A percentile compares a stretch with the other conserved stretches of the same genome.
Evolutionary conservation across 2,329 filamentous ascomycete species (phyloP).

Genomic region (Thielaviopsis musarum): DNA sequence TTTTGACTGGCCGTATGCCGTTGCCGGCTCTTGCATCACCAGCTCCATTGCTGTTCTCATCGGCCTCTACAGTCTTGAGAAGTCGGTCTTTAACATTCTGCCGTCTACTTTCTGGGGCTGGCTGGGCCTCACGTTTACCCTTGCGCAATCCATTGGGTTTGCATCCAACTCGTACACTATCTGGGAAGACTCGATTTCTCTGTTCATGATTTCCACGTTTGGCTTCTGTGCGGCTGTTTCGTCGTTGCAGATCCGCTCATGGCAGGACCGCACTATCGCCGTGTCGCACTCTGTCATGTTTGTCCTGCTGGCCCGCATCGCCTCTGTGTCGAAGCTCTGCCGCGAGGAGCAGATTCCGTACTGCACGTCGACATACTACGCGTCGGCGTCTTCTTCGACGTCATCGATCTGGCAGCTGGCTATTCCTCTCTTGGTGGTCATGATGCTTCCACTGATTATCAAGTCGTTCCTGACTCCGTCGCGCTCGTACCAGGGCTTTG

Average conservation of each 20-base stretch:
- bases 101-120: constrained; percentile 79
- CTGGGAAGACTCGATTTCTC: constrained; percentile 89
- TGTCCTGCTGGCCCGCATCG: constrained; percentile 57
- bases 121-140: constrained; percentile 61
- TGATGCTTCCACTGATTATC: constrained; percentile 57
- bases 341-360: constrained; percentile 97
- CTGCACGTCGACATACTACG: constrained; percentile 90
- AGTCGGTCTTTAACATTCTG: constrained; percentile 34
- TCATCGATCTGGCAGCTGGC: constrained; percentile 78
- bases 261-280: constrained; percentile 55
- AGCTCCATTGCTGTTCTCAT: constrained; percentile 26
- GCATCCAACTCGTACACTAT: constrained; percentile 97
- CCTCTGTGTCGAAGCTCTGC: constrained; percentile 81
- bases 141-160: constrained; percentile 84
- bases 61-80: constrained; percentile 27
- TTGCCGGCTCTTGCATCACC: constrained; percentile 26
- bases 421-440: constrained; percentile 59
- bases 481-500: constrained; percentile 73
- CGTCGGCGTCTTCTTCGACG: constrained; percentile 78
- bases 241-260: constrained; percentile 54
- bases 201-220: constrained; percentile 84
- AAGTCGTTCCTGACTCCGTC: constrained; percentile 69
- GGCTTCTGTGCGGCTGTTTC: constrained; percentile 57
- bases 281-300: constrained; percentile 78
- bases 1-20: constrained; percentile 19